These are phyloP conservation scores for Endocalyx cinctus DNA, from an alignment of 2,329 filamentous ascomycete genomes.

Conservation along the genomic window DNA sequence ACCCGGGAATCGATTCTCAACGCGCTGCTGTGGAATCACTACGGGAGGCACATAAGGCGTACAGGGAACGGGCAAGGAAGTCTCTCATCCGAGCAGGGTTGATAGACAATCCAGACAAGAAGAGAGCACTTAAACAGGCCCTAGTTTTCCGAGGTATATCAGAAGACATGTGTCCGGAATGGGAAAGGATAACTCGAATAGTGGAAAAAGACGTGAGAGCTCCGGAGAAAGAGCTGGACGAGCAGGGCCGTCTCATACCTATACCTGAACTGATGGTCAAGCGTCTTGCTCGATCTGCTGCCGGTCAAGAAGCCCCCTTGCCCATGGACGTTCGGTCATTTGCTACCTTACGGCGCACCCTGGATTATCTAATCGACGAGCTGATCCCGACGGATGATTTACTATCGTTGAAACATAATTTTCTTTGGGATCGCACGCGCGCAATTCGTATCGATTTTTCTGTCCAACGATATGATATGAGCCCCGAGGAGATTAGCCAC, in stretches of 20 bases:
- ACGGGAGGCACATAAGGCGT: conserved; percentile 51
- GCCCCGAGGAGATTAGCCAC: conserved; percentile 49
- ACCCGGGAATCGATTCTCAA: conserved; percentile 48
- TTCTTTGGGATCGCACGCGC: conserved; percentile 64
- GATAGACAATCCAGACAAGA: conserved; percentile 61
- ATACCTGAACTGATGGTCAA: conserved; percentile 58
- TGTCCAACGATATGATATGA: conserved; percentile 57
- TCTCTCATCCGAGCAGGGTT: conserved; percentile 55
- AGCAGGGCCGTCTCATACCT: conserved; percentile 38
- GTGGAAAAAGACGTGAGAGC: conserved; percentile 54
- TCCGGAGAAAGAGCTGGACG: conserved; percentile 46
- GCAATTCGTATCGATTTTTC: conserved; percentile 65
- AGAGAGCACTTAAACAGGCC: conserved; percentile 57
- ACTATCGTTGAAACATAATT: conserved; percentile 54
- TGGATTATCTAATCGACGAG: conserved; percentile 60
- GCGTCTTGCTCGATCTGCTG: conserved; percentile 62
- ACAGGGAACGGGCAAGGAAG: conserved; percentile 51
- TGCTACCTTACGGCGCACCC: conserved; percentile 50
- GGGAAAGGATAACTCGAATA: conserved; percentile 59
- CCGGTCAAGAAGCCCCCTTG: conserved; percentile 62
- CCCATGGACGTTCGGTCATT: conserved; percentile 65
- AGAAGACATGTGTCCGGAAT: conserved; percentile 66
- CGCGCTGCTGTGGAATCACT: conserved; percentile 50
- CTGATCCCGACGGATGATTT: conserved; percentile 52
- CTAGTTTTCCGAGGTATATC: conserved; percentile 65